Evolutionary conservation across 1,284 basidiomycete genomes (phyloP), one percentile per base, ranked within the genome.

Genomic region (Flammula alnicola): DNA sequence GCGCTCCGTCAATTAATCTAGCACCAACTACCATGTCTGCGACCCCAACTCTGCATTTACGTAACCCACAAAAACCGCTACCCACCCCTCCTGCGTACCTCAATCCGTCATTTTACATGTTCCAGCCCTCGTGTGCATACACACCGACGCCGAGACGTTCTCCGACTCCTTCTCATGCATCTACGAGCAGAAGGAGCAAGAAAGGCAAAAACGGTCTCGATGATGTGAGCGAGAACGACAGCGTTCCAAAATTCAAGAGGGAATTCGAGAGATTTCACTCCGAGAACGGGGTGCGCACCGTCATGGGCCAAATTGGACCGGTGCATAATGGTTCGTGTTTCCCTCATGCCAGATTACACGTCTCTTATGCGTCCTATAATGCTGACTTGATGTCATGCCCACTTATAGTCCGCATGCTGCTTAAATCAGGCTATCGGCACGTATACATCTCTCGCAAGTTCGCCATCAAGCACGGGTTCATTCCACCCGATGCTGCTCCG

Each of bases 391-490:
- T 6, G 19, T 47, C 23, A 19, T 19, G 27, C 35, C 2, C 30
- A 29, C 26, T 11, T 19, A 20, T 32, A 93, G 92, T 95, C 0
- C 85, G 92, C 10, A 97, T 98, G 94, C 78, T 95, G 26, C 79
- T 98, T 61, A 96, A 95, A 73, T 80, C 83, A n/a, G 95, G 96
- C 4, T 91, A 99, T 71, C 79, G 93, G 20, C 87, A 96, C 63
- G 95, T 98, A 47, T 99, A 99, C 71, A 88, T 99, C 53, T 96
- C 94, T 16, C 83, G 96, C 52, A 88, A 89, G 64, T 99, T 99
- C 66, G 97, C 96, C 0, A 75, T 89, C 55, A 83, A 86, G 60
- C 86, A 98, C 67, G 89, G 89, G 1, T 95, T 99, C 65, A 91
- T 98, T 55, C 92, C 93, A 10, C 76, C 78, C 29, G 92, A 95